Conservation (phyloP, 2,329 filamentous ascomycete species). For the Venturia asperata region DNA sequence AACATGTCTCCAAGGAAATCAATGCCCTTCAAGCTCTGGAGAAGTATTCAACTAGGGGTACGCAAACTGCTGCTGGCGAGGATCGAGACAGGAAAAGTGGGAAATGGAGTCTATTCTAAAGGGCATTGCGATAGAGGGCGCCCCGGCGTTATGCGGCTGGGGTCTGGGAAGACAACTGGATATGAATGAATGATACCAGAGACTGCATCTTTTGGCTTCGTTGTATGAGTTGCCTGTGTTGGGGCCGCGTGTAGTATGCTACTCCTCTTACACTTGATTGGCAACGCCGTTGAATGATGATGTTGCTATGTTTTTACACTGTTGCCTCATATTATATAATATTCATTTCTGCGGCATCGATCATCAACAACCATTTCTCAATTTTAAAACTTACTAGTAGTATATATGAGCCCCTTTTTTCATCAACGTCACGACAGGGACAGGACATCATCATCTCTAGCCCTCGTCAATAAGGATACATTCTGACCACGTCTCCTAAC, state of each 20-base stretch:
- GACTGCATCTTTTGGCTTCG: background rate
- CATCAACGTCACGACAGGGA: background rate
- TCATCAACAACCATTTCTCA: background rate
- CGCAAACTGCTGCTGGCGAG: background rate
- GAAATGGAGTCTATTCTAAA: slow-evolving; percentile 17
- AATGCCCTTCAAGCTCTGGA: slow-evolving; percentile 82
- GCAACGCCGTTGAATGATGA: background rate
- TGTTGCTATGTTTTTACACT: background rate
- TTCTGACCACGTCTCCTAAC: too few relatives aligned
- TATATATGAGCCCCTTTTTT: too few relatives aligned
- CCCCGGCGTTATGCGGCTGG: background rate
- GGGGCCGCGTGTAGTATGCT: background rate
- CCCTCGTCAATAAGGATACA: too few relatives aligned
- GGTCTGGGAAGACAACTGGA: background rate
- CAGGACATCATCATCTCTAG: too few relatives aligned
- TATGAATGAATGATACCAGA: slow-evolving; percentile 1
- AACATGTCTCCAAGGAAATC: slow-evolving; percentile 93
- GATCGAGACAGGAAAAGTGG: slow-evolving; percentile 7
- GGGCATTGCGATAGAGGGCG: background rate
- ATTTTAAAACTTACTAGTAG: too few relatives aligned
- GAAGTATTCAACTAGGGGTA: slow-evolving; percentile 11
- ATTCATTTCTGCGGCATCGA: too few relatives aligned
- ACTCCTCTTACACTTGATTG: background rate
- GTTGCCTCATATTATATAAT: background rate
- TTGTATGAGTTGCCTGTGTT: background rate